Evolutionary conservation across 1,284 basidiomycete species (phyloP).

Genomic region (Meira nashicola): DNA sequence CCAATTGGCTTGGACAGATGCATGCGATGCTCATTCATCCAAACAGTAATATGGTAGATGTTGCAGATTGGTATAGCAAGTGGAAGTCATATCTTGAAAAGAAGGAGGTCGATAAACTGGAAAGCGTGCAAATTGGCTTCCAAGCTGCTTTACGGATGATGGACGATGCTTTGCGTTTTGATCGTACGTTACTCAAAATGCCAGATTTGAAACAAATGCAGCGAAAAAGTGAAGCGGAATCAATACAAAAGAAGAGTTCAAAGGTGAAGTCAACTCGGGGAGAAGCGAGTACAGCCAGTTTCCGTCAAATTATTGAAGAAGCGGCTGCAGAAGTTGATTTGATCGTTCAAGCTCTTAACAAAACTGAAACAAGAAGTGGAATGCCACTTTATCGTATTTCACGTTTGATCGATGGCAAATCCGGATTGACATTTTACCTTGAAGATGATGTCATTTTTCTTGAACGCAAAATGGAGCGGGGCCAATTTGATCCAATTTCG

Average conservation of each 20-base stretch:
- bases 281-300: slow-evolving; percentile 58
- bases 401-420: slow-evolving; percentile 69
- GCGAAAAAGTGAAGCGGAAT: slow-evolving; percentile 53
- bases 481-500: background rate
- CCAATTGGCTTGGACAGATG: slow-evolving; percentile 88
- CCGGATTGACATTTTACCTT: slow-evolving; percentile 77
- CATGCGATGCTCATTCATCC: slow-evolving; percentile 85
- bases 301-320: slow-evolving; percentile 84
- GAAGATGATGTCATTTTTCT: slow-evolving; percentile 54
- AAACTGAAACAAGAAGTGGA: slow-evolving; percentile 72
- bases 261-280: slow-evolving; percentile 7
- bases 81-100: slow-evolving; percentile 81
- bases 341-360: slow-evolving; percentile 78
- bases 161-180: slow-evolving; percentile 68
- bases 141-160: slow-evolving; percentile 80
- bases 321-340: slow-evolving; percentile 75
- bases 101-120: slow-evolving; percentile 54
- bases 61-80: slow-evolving; percentile 77
- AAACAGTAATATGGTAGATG: slow-evolving; percentile 75
- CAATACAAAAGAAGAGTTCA: slow-evolving; percentile 50
- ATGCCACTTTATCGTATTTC: slow-evolving; percentile 79
- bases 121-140: slow-evolving; percentile 70
- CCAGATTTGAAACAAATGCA: background rate
- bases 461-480: background rate
- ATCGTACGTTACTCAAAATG: slow-evolving; percentile 58